These are phyloP conservation scores for Cicer arietinum DNA, from an alignment of 306 rosid genomes.

Conservation along the genomic window DNA sequence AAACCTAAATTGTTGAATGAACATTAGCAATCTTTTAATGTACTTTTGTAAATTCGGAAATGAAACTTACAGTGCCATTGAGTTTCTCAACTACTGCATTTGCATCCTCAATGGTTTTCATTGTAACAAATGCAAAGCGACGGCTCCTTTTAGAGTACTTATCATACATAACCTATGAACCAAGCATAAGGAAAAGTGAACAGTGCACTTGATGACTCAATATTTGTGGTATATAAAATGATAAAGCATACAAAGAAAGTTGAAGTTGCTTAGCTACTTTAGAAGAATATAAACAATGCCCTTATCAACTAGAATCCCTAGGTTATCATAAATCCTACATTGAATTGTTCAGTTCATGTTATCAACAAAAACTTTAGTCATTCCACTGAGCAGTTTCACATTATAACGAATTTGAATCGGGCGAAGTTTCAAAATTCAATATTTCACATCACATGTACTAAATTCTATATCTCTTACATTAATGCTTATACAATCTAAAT, in stretches of 20 bases:
- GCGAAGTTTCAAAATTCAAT: conserved; percentile 8
- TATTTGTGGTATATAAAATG: neutral
- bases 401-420: neutral
- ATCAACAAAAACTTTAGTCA: conserved; percentile 6
- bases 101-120: conserved; percentile 88
- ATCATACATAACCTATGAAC: conserved; percentile 84
- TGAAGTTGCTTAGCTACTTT: conserved; percentile 24
- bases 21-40: conserved; percentile 12
- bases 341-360: neutral
- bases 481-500: conserved; percentile 19
- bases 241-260: neutral
- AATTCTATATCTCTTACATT: neutral
- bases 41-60: conserved; percentile 13
- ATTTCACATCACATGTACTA: neutral
- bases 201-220: neutral
- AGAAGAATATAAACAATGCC: conserved; percentile 13
- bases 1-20: conserved; percentile 5
- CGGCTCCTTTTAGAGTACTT: conserved; percentile 94
- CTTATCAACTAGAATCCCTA: neutral
- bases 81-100: conserved; percentile 77
- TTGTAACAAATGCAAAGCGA: conserved; percentile 83
- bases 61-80: conserved; percentile 77
- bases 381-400: conserved; percentile 21
- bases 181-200: conserved; percentile 36
- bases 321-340: neutral